Percentiles rank a stretch among this genome's conserved stretches.
Conservation (phyloP, 2,329 filamentous ascomycete species). For the Hymenoscyphus occultus region DNA sequence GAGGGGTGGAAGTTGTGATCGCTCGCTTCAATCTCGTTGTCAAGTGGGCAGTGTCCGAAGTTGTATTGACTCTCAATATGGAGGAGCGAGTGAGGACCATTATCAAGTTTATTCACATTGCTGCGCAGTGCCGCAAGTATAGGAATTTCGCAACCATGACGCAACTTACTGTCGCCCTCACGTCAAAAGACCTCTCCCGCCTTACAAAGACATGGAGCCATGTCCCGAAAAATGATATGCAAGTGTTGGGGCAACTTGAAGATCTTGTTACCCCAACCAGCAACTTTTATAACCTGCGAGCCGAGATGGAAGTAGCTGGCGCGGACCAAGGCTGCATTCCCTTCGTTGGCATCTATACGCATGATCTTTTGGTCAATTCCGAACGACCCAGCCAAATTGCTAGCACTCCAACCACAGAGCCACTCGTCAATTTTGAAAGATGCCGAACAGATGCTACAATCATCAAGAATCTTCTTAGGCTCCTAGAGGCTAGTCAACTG, state of each 20-base stretch:
- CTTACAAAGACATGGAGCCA: slow-evolving; percentile 69
- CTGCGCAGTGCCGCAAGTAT: slow-evolving; percentile 68
- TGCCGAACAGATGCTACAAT: slow-evolving; percentile 73
- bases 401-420: slow-evolving; percentile 61
- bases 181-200: slow-evolving; percentile 68
- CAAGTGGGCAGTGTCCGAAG: slow-evolving; percentile 80
- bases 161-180: slow-evolving; percentile 74
- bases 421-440: slow-evolving; percentile 79
- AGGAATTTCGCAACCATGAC: slow-evolving; percentile 84
- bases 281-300: slow-evolving; percentile 73
- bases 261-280: slow-evolving; percentile 70
- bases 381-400: slow-evolving; percentile 75
- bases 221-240: slow-evolving; percentile 62
- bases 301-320: slow-evolving; percentile 71
- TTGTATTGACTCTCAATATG: slow-evolving; percentile 68
- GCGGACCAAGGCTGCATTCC: slow-evolving; percentile 73
- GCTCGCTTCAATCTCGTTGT: slow-evolving; percentile 86
- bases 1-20: slow-evolving; percentile 78
- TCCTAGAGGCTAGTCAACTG: slow-evolving; percentile 75
- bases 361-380: slow-evolving; percentile 78
- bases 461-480: slow-evolving; percentile 73
- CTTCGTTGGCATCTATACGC: slow-evolving; percentile 80
- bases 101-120: slow-evolving; percentile 80
- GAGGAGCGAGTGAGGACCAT: slow-evolving; percentile 74
- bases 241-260: slow-evolving; percentile 67